These are phyloP conservation scores for Hypoxylon subgilvum DNA, from an alignment of 495 filamentous ascomycete species.

Conservation along the genomic window DNA sequence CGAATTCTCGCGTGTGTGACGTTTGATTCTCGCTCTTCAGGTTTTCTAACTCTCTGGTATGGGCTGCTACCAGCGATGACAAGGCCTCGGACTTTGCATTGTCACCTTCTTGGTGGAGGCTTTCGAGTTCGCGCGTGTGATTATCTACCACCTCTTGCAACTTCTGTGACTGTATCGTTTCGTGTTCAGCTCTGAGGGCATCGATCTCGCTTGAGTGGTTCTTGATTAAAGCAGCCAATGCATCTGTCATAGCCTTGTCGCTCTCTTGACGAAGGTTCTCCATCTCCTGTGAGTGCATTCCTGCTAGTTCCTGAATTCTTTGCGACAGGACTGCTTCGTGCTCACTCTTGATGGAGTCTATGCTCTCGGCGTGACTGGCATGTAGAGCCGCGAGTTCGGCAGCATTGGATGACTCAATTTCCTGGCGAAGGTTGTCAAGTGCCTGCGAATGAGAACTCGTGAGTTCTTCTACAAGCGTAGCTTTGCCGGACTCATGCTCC, in stretches of 20 bases:
- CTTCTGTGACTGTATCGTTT: slow-evolving; percentile 18
- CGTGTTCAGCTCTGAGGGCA: slow-evolving; percentile 22
- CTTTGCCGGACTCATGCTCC: slow-evolving; percentile 26
- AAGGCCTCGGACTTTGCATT: slow-evolving; percentile 19
- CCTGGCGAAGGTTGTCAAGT: slow-evolving; percentile 21
- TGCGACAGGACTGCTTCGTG: slow-evolving; percentile 17
- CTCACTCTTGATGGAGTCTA: slow-evolving; percentile 22
- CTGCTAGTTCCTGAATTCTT: slow-evolving; percentile 26
- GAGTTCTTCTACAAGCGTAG: slow-evolving; percentile 28
- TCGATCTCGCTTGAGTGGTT: slow-evolving; percentile 17
- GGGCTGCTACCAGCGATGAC: slow-evolving; percentile 9
- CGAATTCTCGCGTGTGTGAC: slow-evolving; percentile 14
- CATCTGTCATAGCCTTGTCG: slow-evolving; percentile 4
- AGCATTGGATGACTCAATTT: slow-evolving; percentile 25
- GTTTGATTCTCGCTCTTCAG: slow-evolving; percentile 22
- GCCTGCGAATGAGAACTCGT: slow-evolving; percentile 18
- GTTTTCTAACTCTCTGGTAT: slow-evolving; percentile 20
- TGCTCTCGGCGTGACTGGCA: slow-evolving; percentile 14
- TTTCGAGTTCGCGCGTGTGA: slow-evolving; percentile 24
- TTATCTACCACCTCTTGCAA: slow-evolving; percentile 16
- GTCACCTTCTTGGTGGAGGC: slow-evolving; percentile 17
- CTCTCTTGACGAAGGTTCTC: slow-evolving; percentile 20
- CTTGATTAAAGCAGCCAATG: slow-evolving; percentile 1
- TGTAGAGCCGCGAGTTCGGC: slow-evolving; percentile 25
- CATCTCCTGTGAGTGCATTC: slow-evolving; percentile 11